Conservation (phyloP, 2,329 filamentous ascomycete species). For the Cordyceps sp. region DNA sequence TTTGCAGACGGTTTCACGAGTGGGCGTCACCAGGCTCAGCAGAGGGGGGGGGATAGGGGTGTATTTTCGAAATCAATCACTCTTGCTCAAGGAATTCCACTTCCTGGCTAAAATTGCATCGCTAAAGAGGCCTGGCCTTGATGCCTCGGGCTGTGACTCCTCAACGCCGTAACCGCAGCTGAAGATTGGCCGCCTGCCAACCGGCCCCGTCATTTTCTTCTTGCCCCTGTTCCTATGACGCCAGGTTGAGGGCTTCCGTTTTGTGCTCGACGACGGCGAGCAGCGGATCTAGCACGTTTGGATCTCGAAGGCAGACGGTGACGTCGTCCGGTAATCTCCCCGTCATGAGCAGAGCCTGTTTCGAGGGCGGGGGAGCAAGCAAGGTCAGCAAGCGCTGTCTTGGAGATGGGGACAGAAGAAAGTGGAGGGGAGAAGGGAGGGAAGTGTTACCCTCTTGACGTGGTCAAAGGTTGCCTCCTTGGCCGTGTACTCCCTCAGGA, state of each 20-base stretch:
- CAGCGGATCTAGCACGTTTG: constrained; percentile 55
- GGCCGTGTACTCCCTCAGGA: constrained; percentile 81
- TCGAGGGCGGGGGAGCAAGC: neutral
- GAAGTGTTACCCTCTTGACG: constrained; percentile 50
- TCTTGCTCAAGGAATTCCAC: too few relatives aligned
- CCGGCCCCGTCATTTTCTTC: too few relatives aligned
- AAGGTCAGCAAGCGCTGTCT: neutral
- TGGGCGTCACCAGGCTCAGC: too few relatives aligned
- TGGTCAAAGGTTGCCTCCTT: constrained; percentile 68
- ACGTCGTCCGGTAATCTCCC: constrained; percentile 51
- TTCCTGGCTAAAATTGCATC: too few relatives aligned
- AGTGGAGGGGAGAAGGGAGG: constrained; percentile 4
- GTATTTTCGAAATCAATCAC: too few relatives aligned
- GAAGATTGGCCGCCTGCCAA: too few relatives aligned
- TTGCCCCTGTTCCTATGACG: neutral
- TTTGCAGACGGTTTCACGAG: too few relatives aligned
- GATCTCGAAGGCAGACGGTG: constrained; percentile 60
- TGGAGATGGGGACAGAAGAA: neutral
- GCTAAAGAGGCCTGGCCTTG: too few relatives aligned
- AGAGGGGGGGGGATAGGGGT: too few relatives aligned
- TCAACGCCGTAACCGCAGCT: too few relatives aligned
- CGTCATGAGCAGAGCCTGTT: constrained; percentile 29
- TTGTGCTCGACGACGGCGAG: constrained; percentile 54
- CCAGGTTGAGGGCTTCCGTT: constrained; percentile 30
- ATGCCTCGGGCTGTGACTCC: too few relatives aligned